A percentile compares a stretch with the other conserved stretches of the same genome.
These are phyloP conservation scores for Diddensiella transvaalensis DNA, from an alignment of 805 yeast genomes.

Conservation along the genomic window DNA sequence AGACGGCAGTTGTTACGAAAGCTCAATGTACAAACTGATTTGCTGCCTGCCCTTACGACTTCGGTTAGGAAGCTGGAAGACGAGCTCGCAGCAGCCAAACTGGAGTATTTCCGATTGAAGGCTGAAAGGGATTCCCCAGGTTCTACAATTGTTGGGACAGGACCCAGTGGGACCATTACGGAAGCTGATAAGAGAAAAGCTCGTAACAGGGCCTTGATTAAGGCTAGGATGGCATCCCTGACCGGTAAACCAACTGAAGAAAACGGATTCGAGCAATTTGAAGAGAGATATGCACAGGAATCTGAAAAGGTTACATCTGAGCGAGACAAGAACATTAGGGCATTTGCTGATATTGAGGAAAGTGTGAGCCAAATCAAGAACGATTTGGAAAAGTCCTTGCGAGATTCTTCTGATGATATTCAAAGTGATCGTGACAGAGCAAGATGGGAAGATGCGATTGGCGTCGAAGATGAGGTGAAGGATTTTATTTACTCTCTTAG, in stretches of 20 bases:
- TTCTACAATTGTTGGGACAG: constrained; percentile 71
- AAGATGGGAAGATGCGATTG: constrained; percentile 80
- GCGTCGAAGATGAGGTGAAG: constrained; percentile 65
- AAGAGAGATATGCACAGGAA: constrained; percentile 37
- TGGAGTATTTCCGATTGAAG: constrained; percentile 56
- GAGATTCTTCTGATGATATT: constrained; percentile 35
- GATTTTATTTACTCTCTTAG: constrained; percentile 55
- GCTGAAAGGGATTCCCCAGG: constrained; percentile 64
- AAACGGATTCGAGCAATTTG: constrained; percentile 49
- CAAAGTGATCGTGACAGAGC: constrained; percentile 46
- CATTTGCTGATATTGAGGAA: constrained; percentile 66
- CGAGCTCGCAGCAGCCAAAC: constrained; percentile 62
- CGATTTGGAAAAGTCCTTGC: constrained; percentile 43
- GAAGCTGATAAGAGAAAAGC: constrained; percentile 80
- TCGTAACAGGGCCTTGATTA: constrained; percentile 69
- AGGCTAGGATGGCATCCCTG: constrained; percentile 87
- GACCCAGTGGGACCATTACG: constrained; percentile 81
- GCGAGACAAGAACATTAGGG: constrained; percentile 51
- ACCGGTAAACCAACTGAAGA: constrained; percentile 64
- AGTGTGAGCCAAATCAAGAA: constrained; percentile 63
- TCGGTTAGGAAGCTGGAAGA: constrained; percentile 62
- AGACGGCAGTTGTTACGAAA: constrained; percentile 51
- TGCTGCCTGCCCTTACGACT: constrained; percentile 66
- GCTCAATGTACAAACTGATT: constrained; percentile 61
- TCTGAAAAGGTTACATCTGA: constrained; percentile 53